Percentiles rank a stretch among this genome's conserved stretches.
Conservation (phyloP, 208 protist species). For the Crithidia bombi region DNA sequence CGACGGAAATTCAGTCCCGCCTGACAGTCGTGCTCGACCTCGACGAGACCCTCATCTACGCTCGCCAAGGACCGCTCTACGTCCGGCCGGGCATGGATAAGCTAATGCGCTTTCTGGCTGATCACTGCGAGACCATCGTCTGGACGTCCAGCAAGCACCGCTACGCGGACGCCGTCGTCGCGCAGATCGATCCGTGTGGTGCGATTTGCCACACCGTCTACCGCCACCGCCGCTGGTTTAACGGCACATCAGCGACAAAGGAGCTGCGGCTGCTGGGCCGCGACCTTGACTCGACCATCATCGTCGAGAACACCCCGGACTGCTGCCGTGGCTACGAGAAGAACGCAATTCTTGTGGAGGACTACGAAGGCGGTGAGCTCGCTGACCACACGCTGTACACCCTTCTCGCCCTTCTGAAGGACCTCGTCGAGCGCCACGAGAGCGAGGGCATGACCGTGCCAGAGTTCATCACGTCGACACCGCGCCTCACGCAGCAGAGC, state of each 20-base stretch:
- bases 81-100: conserved; percentile 83
- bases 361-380: conserved; percentile 92
- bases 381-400: conserved; percentile 80
- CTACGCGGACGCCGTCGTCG: conserved; percentile 89
- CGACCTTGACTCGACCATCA: conserved; percentile 71
- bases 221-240: conserved; percentile 81
- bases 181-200: conserved; percentile 73
- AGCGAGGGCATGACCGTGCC: conserved; percentile 57
- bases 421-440: conserved; percentile 62
- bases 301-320: conserved; percentile 93
- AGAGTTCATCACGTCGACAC: conserved; percentile 70
- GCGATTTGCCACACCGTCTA: conserved; percentile 80
- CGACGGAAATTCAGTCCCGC: conserved; percentile 38
- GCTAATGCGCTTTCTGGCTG: conserved; percentile 77
- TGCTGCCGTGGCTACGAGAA: conserved; percentile 87
- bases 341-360: conserved; percentile 86
- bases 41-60: conserved; percentile 92
- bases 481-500: conserved; percentile 37
- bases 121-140: conserved; percentile 85
- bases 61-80: conserved; percentile 85
- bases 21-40: conserved; percentile 92
- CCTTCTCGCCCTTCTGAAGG: conserved; percentile 66
- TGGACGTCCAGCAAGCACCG: conserved; percentile 85
- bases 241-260: conserved; percentile 66
- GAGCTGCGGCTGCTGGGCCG: conserved; percentile 85